Conservation (phyloP, 73 alveolate genomes). For the Effrenium voratum region DNA sequence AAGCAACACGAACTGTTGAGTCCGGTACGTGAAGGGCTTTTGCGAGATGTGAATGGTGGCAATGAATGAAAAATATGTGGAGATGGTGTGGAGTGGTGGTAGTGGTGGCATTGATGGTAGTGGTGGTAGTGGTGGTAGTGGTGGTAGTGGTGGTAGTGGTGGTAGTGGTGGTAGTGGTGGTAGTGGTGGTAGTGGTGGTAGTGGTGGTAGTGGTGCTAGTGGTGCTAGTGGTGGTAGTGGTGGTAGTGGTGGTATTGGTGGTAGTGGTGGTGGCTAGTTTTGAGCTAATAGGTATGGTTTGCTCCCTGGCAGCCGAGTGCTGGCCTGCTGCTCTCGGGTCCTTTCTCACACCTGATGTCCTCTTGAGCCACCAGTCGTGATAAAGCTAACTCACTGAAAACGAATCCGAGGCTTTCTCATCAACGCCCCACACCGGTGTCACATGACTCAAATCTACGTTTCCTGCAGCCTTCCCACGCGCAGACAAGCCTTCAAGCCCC, state of each 20-base stretch:
- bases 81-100: not conserved
- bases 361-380: too few species aligned
- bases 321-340: too few species aligned
- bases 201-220: not conserved
- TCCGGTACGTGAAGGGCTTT: not conserved
- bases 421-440: too few species aligned
- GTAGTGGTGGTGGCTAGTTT: not conserved
- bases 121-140: not conserved
- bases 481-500: too few species aligned
- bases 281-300: not conserved
- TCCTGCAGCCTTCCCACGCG: too few species aligned
- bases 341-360: too few species aligned
- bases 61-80: not conserved
- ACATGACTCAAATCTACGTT: too few species aligned
- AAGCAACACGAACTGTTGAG: not conserved
- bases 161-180: not conserved
- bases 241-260: not conserved
- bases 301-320: too few species aligned
- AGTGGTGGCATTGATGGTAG: not conserved
- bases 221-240: not conserved
- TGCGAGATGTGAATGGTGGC: too few species aligned
- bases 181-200: not conserved
- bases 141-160: not conserved
- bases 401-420: too few species aligned
- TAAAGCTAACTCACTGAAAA: too few species aligned